These are phyloP conservation scores for Arthrobotrys pseudoclavata DNA, from an alignment of 2,329 filamentous ascomycete genomes.

Conservation along the genomic window DNA sequence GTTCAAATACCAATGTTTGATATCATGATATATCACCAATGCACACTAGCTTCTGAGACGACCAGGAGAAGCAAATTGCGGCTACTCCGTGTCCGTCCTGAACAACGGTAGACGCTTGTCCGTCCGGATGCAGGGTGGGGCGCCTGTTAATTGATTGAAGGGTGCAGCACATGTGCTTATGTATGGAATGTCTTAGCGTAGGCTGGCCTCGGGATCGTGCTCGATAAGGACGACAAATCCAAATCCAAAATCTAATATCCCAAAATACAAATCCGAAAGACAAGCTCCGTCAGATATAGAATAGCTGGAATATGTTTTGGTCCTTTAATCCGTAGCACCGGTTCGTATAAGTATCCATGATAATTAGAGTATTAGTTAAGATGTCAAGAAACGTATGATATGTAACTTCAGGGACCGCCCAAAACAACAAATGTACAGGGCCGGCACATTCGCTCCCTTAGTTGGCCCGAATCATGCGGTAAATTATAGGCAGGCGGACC, in stretches of 20 bases:
- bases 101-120: constrained; percentile 41
- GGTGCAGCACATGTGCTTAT: constrained; percentile 38
- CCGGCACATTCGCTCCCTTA: constrained; percentile 15
- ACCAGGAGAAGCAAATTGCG: constrained; percentile 25
- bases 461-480: constrained; percentile 17
- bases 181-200: constrained; percentile 19
- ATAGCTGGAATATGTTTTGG: background rate
- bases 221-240: constrained; percentile 27
- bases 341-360: background rate
- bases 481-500: constrained; percentile 23
- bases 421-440: constrained; percentile 14
- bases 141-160: constrained; percentile 30
- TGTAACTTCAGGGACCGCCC: constrained; percentile 9
- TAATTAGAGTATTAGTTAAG: too few species aligned
- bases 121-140: constrained; percentile 42
- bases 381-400: background rate
- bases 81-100: constrained; percentile 38
- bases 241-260: background rate
- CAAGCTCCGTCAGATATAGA: background rate
- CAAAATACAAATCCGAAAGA: constrained; percentile 17
- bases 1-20: background rate
- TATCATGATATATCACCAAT: background rate
- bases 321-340: background rate
- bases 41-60: background rate
- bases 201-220: constrained; percentile 20